Conservation (phyloP, 768 basidiomycete genomes). For the Termitomyces sp. region DNA sequence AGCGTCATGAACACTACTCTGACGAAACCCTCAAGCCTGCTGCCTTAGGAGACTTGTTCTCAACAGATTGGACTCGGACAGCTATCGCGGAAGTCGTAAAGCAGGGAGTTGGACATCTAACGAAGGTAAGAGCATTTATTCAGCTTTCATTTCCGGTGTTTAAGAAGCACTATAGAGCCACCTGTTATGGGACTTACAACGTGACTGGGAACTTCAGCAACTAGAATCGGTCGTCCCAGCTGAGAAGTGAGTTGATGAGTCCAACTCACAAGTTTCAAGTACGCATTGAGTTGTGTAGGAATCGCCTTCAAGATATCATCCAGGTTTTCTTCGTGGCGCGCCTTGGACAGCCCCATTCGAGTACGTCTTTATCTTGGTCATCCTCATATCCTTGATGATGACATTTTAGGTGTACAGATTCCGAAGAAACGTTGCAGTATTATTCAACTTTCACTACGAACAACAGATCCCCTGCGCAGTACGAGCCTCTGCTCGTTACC, state of each 20-base stretch:
- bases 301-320: conserved; percentile 41
- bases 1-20: conserved; percentile 35
- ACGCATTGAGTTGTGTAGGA: conserved; percentile 28
- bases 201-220: conserved; percentile 71
- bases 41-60: conserved; percentile 56
- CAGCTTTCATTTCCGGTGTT: not conserved
- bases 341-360: conserved; percentile 72
- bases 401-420: conserved; percentile 42
- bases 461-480: conserved; percentile 68
- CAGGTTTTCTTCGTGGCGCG: conserved; percentile 62
- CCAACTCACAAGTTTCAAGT: not conserved
- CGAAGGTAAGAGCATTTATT: conserved; percentile 40
- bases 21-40: conserved; percentile 42
- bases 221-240: conserved; percentile 44
- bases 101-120: conserved; percentile 59
- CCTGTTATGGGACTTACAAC: conserved; percentile 64
- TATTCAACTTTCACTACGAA: conserved; percentile 90
- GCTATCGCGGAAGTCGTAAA: conserved; percentile 51
- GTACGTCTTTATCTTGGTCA: conserved; percentile 32
- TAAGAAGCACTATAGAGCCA: conserved; percentile 47
- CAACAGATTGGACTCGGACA: conserved; percentile 55
- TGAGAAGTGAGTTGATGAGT: conserved; percentile 38
- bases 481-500: conserved; percentile 70
- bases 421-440: conserved; percentile 76
- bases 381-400: not conserved